Conservation (phyloP, 2,329 filamentous ascomycete genomes). For the Arachnomyces sp. region DNA sequence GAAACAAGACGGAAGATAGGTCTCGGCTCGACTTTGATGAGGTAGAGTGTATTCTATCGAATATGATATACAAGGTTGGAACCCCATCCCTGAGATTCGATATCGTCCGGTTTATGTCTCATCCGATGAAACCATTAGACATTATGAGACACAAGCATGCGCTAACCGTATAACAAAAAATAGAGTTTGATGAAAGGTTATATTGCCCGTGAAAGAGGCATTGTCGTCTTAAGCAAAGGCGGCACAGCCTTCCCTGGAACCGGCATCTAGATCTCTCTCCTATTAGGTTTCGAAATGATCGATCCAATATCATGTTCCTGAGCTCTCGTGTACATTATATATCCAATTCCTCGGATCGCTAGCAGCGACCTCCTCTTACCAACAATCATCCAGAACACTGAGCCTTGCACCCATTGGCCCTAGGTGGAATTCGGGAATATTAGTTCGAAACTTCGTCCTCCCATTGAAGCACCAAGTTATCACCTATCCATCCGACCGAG, state of each 20-base stretch:
- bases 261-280: constrained; percentile 46
- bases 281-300: not conserved
- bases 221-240: constrained; percentile 86
- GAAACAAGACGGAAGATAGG: constrained; percentile 46
- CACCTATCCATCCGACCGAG: too few species aligned
- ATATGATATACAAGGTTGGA: constrained; percentile 94
- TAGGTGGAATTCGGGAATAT: too few species aligned
- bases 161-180: not conserved
- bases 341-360: too few species aligned
- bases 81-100: constrained; percentile 9
- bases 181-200: constrained; percentile 97
- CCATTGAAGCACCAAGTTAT: too few species aligned
- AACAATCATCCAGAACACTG: too few species aligned
- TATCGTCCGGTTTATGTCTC: not conserved
- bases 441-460: too few species aligned
- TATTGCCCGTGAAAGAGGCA: constrained; percentile 81
- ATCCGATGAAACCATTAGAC: too few species aligned
- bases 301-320: not conserved
- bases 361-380: too few species aligned
- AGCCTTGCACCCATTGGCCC: too few species aligned
- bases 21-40: constrained; percentile 75
- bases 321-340: too few species aligned
- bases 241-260: constrained; percentile 85
- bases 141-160: too few species aligned
- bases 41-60: constrained; percentile 88